Evolutionary conservation across 176 grass and related monocot genomes (phyloP).

Genomic region (Rhynchospora breviuscula): DNA sequence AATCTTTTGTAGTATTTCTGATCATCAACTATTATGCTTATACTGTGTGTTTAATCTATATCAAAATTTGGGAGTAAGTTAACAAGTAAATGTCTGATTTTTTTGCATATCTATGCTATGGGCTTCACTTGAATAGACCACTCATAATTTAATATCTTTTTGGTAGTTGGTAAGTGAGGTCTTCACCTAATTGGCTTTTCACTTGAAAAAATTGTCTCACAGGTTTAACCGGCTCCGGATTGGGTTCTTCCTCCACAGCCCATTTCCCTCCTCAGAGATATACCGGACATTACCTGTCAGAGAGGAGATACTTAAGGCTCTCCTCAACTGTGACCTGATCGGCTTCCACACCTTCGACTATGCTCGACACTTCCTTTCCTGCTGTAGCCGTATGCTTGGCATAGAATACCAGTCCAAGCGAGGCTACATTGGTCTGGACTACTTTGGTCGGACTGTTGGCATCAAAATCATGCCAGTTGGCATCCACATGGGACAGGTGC

Average conservation of each 20-base stretch:
- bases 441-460: conserved; percentile 89
- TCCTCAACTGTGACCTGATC: conserved; percentile 96
- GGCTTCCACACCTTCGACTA: conserved; percentile 99
- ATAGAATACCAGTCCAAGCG: conserved; percentile 95
- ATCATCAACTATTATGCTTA: neutral
- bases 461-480: conserved; percentile 99
- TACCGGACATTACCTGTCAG: conserved; percentile 89
- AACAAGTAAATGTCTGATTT: neutral
- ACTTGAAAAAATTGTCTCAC: neutral
- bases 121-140: neutral
- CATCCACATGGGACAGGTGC: conserved; percentile 82
- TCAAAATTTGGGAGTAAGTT: neutral
- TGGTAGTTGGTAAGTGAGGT: neutral
- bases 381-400: conserved; percentile 95
- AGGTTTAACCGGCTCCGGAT: conserved; percentile 88
- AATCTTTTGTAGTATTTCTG: neutral
- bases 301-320: conserved; percentile 87
- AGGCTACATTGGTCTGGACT: conserved; percentile 94
- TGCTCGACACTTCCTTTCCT: conserved; percentile 95
- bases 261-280: conserved; percentile 97
- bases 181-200: neutral
- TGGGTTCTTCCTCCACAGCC: conserved; percentile 98
- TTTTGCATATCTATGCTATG: neutral
- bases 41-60: neutral
- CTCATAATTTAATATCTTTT: neutral